These are phyloP conservation scores for Brassica napus DNA, from an alignment of 345 rosid genomes.

Conservation along the genomic window DNA sequence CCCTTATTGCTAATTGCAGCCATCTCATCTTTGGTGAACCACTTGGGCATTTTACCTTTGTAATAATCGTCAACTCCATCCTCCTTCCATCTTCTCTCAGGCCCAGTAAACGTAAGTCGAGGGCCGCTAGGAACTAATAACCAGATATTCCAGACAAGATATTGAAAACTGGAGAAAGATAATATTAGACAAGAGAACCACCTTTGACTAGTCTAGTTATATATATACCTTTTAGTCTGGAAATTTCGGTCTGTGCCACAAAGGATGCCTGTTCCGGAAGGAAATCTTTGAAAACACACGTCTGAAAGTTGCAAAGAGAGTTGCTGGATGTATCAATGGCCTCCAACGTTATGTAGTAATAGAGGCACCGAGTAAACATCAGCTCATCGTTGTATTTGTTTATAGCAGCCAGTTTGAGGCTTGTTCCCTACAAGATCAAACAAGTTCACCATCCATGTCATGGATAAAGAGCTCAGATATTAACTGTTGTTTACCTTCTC, in stretches of 20 bases:
- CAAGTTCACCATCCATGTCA: not conserved
- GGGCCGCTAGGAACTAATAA: not conserved
- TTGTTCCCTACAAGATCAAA: not conserved
- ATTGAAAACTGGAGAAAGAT: not conserved
- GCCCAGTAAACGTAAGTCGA: not conserved
- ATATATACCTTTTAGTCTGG: not conserved
- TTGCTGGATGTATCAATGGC: not conserved
- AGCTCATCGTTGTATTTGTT: not conserved
- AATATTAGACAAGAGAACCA: not conserved
- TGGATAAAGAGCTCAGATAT: too few relatives aligned
- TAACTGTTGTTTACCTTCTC: not conserved
- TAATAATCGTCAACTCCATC: not conserved
- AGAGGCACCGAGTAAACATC: not conserved
- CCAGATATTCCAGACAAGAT: not conserved
- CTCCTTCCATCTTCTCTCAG: not conserved
- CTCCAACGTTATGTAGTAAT: not conserved
- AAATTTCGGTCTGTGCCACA: not conserved
- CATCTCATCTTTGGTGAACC: not conserved
- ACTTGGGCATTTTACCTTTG: constrained; percentile 1
- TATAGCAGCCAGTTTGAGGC: not conserved
- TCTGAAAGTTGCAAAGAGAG: not conserved
- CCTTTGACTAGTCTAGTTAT: not conserved
- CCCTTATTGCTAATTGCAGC: not conserved
- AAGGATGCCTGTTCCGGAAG: not conserved
- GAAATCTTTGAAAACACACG: not conserved